phyloP scores from a whole-genome alignment of 768 basidiomycete species.

The Tricholoma flavovirens region DNA sequence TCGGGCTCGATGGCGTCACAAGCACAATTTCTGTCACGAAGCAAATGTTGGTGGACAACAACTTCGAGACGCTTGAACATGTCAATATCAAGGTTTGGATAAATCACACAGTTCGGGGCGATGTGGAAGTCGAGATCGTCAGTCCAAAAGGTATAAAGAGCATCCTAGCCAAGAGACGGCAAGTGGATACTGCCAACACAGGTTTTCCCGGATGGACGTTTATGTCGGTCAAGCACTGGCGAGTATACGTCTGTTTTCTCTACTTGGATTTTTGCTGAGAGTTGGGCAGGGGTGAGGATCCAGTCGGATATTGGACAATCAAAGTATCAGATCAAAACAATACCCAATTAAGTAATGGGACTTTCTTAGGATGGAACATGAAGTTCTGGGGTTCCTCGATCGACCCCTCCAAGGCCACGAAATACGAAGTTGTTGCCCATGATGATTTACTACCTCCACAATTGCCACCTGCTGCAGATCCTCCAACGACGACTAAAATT shows the following conservation, averaged over 20 bases:
- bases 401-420: constrained; percentile 60
- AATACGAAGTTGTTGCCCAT: constrained; percentile 53
- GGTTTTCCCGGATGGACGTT: constrained; percentile 98
- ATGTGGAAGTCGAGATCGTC: constrained; percentile 84
- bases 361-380: constrained; percentile 89
- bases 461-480: constrained; percentile 29
- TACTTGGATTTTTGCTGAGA: constrained; percentile 13
- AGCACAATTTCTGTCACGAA: constrained; percentile 63
- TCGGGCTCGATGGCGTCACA: constrained; percentile 57
- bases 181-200: constrained; percentile 52
- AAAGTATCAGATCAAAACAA: constrained; percentile 75
- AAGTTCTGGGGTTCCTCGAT: constrained; percentile 86
- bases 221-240: constrained; percentile 99
- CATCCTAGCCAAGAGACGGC: constrained; percentile 69
- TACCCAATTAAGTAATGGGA: constrained; percentile 43
- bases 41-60: constrained; percentile 61
- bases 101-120: constrained; percentile 77
- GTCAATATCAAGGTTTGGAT: constrained; percentile 93
- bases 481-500: constrained; percentile 46
- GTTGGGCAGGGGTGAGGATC: constrained; percentile 78
- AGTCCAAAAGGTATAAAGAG: constrained; percentile 87
- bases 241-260: constrained; percentile 19
- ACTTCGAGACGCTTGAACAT: constrained; percentile 88
- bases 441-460: constrained; percentile 42
- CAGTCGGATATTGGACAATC: constrained; percentile 87